phyloP scores from a whole-genome alignment of 345 rosid species.

The Camelina neglecta region DNA sequence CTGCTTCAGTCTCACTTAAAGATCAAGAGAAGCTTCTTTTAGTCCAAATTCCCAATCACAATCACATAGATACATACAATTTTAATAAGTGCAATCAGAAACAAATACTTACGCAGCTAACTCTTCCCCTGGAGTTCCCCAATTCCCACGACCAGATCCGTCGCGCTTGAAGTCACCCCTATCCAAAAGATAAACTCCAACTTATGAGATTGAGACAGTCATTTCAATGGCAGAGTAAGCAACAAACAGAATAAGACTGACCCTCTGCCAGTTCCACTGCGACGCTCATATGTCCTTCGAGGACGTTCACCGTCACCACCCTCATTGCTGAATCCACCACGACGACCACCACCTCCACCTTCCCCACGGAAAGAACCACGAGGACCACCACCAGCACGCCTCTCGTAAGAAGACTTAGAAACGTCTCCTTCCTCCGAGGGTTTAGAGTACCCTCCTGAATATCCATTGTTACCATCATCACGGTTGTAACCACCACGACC shows the following conservation, averaged over 20 bases:
- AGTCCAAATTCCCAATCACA: slow-evolving; percentile 12
- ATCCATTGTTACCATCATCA: slow-evolving; percentile 68
- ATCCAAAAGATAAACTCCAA: neutral
- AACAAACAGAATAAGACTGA: slow-evolving; percentile 42
- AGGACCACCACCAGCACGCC: slow-evolving; percentile 50
- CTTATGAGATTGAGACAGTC: neutral
- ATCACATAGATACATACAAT: neutral
- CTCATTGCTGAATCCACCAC: slow-evolving; percentile 69
- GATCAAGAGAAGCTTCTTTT: slow-evolving; percentile 27
- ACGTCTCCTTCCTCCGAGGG: slow-evolving; percentile 74
- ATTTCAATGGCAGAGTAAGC: slow-evolving; percentile 8
- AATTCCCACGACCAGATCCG: slow-evolving; percentile 92
- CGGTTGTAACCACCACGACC: slow-evolving; percentile 70
- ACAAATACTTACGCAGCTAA: slow-evolving; percentile 62
- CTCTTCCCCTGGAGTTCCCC: slow-evolving; percentile 90
- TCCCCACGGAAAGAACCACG: slow-evolving; percentile 72
- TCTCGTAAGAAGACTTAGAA: slow-evolving; percentile 53
- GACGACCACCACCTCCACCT: slow-evolving; percentile 59
- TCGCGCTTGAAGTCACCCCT: slow-evolving; percentile 86
- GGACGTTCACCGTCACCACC: slow-evolving; percentile 73
- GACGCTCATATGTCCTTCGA: slow-evolving; percentile 79
- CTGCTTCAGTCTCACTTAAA: slow-evolving; percentile 72
- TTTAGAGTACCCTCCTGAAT: slow-evolving; percentile 57
- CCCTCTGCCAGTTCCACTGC: slow-evolving; percentile 96
- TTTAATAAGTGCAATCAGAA: neutral